Base-by-base conservation (phyloP, 2,329 filamentous ascomycete species). In the Hypomyces perniciosus region DNA sequence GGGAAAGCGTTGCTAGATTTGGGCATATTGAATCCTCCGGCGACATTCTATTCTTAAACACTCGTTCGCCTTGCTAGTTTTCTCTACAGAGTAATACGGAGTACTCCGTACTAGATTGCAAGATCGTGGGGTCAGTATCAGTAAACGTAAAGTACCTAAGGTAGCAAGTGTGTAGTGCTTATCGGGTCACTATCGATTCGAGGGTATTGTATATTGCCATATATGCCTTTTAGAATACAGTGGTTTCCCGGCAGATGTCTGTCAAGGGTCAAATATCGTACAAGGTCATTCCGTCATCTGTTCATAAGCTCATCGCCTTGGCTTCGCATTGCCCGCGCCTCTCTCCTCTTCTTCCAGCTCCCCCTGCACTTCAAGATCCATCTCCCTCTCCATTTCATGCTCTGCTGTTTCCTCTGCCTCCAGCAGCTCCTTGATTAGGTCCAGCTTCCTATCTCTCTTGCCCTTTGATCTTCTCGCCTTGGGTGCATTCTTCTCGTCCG, bases 381-480 rank as follows among this genome's bases (percentile, higher is more conserved):
- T 60, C 55, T 69, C 62, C 44, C 54, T 56, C 29, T 60, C 62
- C 38, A 68, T 60, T 43, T 60, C 56, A 8, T 50, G 51, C 47
- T 69, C 65, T 44, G 63, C 66, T 26, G 59, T 58, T 28, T 61
- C 59, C 35, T 72, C 68, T 2, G 63, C 65, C 38, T 67, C 61
- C 20, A 68, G 57, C 35, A 73, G 53, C 59, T 77, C 69, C 50
- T 69, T 59, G 52, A 77, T 40, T 31, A 75, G 47, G 12, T 73
- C 69, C 29, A 65, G 62, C 46, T 68, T 59, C 58, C 60, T 66
- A 55, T 58, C 63, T 59, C 68, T 63, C 62, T 71, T 54, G 48
- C 69, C 66, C 65, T 73, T 78, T 6, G 67, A 68, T 53, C 72
- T 63, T 53, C 72, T 63, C 55, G 67, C 65, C 6, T 59, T 56